Evolutionary conservation across 1,139 yeast species (phyloP), one percentile per base, ranked within the genome.

Genomic region (Candida labiduridarum): DNA sequence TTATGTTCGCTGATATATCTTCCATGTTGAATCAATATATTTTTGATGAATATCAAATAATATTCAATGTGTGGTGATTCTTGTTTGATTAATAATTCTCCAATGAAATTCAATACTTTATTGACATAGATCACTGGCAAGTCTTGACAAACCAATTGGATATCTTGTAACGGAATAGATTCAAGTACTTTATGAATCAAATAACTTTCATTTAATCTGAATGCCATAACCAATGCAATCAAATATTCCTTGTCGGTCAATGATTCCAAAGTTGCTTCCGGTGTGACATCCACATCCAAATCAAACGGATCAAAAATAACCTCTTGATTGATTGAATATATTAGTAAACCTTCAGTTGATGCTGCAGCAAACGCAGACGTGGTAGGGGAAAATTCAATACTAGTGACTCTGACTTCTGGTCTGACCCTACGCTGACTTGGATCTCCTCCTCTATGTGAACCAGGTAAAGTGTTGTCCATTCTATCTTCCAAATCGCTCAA

Each of bases 321-420:
- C 14, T 81, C 74, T 51, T 85, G 85, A 65, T 92, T 96, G 39
- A 91, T 82, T 1, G 96, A 86, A 65, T 83, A 94, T 2, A 94
- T 76, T 52, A 92, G 72, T 46, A 95, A 73, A 7, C 99, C 99
- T 67, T 94, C 99, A 0, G 99, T 94, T 0, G 97, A 85, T 0
- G 97, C 96, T 30, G 96, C 97, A 1, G 96, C 95, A 74, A 95
- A 95, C 29, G 96, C 84, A 41, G 88, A 79, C 8, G 96, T 88
- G 0, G 97, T 87, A 25, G 99, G 99, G 2, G 97, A 89, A 63
- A 92, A 94, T 56, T 80, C 81, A 39, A 95, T 79, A 4, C 87
- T 74, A 1, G 89, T 82, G 0, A 94, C 91, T 60, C 96, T 76
- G 25, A 94, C 80, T 53, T 87, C 96, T 0, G 97, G 96, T 56